Conservation (phyloP, 1,284 basidiomycete species). For the Trichosporon faecale region DNA sequence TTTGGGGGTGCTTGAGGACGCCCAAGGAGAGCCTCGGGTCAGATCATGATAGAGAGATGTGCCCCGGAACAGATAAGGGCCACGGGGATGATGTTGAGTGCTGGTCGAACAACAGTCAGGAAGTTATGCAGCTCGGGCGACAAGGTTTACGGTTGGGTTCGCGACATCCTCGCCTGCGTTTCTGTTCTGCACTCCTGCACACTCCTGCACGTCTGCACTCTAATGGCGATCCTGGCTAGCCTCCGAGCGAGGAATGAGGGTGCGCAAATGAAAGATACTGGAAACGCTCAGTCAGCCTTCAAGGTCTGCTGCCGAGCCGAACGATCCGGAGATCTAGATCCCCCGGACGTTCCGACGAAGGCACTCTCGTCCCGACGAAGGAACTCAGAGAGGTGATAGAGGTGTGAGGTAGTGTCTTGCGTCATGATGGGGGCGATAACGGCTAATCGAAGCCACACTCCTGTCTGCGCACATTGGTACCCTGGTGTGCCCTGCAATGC, state of each 20-base stretch:
- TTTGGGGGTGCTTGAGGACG: too few species aligned
- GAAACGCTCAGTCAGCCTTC: not conserved
- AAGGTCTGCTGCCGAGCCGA: not conserved
- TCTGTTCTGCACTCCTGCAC: not conserved
- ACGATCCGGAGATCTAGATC: too few species aligned
- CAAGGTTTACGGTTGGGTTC: not conserved
- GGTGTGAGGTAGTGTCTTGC: not conserved
- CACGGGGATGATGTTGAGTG: not conserved
- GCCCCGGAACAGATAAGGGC: not conserved
- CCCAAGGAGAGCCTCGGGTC: too few species aligned
- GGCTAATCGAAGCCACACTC: not conserved
- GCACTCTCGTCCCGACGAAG: not conserved
- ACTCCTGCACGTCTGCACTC: not conserved
- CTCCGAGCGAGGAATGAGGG: not conserved
- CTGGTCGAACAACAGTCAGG: not conserved
- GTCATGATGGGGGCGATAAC: not conserved
- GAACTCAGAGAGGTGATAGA: too few species aligned
- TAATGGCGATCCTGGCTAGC: not conserved
- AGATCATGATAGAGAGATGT: not conserved
- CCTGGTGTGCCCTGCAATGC: not conserved
- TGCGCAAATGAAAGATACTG: not conserved
- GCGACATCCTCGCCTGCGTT: slow-evolving; percentile 1
- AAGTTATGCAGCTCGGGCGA: not conserved
- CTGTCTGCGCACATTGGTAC: not conserved
- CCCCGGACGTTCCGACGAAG: too few species aligned